phyloP scores from a whole-genome alignment of 176 grass and related monocot genomes.

The Phoenix dactylifera region DNA sequence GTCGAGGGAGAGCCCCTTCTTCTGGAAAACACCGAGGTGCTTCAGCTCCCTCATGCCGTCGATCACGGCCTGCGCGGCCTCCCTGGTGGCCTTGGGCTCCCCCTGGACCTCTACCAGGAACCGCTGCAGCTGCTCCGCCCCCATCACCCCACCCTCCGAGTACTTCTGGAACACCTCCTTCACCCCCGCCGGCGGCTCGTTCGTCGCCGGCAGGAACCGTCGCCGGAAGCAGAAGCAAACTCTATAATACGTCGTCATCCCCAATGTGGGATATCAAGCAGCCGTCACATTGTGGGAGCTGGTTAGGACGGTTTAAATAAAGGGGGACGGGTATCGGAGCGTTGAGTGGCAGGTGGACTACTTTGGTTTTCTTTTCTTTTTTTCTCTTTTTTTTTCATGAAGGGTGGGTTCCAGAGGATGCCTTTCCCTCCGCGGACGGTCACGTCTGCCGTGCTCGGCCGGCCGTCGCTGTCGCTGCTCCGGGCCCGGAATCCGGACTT shows the following conservation, averaged over 20 bases:
- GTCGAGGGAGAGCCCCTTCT: conserved; percentile 40
- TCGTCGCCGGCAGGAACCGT: conserved; percentile 38
- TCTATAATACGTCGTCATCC: conserved; percentile 66
- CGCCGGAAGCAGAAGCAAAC: conserved; percentile 68
- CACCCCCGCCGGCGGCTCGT: conserved; percentile 43
- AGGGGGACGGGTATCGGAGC: too few species aligned
- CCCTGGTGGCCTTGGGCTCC: conserved; percentile 5
- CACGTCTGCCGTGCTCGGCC: too few species aligned
- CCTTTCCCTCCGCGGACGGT: too few species aligned
- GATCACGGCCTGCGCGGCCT: conserved; percentile 26
- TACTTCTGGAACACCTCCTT: conserved; percentile 44
- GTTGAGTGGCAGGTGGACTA: too few species aligned
- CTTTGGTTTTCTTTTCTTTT: too few species aligned
- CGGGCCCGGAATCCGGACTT: too few species aligned
- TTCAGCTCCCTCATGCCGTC: conserved; percentile 37
- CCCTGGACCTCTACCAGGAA: conserved; percentile 67
- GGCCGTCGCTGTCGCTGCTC: too few species aligned
- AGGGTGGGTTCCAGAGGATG: too few species aligned
- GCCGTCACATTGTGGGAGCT: too few species aligned
- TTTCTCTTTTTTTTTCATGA: too few species aligned
- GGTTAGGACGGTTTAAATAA: too few species aligned
- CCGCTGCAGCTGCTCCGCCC: conserved; percentile 37
- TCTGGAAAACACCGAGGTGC: conserved; percentile 30
- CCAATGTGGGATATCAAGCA: too few species aligned
- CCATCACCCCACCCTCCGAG: conserved; percentile 24